Evolutionary conservation across 257 asterid species (phyloP).

Genomic region (Perilla frutescens): DNA sequence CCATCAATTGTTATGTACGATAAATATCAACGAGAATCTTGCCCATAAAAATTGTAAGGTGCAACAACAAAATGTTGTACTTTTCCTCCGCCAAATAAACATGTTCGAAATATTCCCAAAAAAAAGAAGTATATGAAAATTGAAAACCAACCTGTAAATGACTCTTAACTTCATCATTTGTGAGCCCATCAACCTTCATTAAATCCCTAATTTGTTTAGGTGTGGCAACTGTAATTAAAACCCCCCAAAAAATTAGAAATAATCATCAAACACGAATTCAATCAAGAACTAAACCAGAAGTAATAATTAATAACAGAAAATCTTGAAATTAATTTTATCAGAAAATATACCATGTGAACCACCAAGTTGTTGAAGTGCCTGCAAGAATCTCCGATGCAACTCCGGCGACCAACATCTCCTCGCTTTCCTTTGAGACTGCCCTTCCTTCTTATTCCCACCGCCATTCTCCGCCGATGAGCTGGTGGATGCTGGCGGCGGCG

Average conservation of each 20-base stretch:
- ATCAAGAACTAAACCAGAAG: too few relatives aligned
- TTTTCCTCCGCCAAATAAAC: background rate
- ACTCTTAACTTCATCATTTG: conserved; percentile 77
- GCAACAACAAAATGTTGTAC: conserved; percentile 14
- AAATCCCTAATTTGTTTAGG: conserved; percentile 75
- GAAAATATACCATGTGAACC: conserved; percentile 60
- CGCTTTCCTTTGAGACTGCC: conserved; percentile 49
- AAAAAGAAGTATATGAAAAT: background rate
- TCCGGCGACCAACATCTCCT: conserved; percentile 80
- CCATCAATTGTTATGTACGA: background rate
- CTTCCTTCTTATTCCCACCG: conserved; percentile 47
- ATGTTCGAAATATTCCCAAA: too few relatives aligned
- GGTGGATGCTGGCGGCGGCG: conserved; percentile 36
- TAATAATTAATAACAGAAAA: background rate
- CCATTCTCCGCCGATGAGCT: conserved; percentile 56
- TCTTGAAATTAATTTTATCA: background rate
- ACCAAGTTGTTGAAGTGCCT: conserved; percentile 70
- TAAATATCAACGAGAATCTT: conserved; percentile 8
- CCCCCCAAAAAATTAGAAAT: background rate
- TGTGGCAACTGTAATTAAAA: conserved; percentile 50
- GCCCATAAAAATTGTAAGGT: conserved; percentile 14
- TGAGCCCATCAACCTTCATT: conserved; percentile 78
- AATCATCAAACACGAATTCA: background rate
- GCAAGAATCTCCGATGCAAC: conserved; percentile 60
- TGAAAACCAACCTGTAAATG: conserved; percentile 63